These are phyloP conservation scores for Fusarium subglutinans DNA, from an alignment of 2,329 filamentous ascomycete genomes.

Conservation along the genomic window DNA sequence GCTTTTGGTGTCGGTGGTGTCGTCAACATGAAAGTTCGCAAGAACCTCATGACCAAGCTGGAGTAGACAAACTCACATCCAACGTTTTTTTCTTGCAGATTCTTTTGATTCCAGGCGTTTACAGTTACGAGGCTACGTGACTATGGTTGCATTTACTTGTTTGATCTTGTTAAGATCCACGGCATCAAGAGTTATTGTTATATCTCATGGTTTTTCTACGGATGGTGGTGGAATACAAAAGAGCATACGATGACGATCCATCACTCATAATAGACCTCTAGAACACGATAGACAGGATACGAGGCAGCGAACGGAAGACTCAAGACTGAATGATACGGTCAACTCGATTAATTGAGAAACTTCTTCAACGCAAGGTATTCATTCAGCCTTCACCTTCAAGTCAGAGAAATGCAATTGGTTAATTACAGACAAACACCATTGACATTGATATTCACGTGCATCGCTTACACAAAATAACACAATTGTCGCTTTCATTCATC, in stretches of 20 bases:
- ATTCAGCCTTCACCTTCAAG: not conserved
- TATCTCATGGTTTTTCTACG: constrained; percentile 5
- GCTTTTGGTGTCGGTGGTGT: constrained; percentile 91
- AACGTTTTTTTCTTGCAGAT: not conserved
- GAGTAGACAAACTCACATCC: constrained; percentile 42
- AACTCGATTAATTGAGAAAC: not conserved
- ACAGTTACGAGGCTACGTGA: constrained; percentile 4
- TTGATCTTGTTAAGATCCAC: constrained; percentile 6
- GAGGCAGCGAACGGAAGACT: not conserved
- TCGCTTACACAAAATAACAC: constrained; percentile 3
- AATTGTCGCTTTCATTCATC: constrained; percentile 41
- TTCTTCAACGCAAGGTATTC: not conserved
- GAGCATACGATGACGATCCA: constrained; percentile 15
- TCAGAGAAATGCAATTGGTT: not conserved
- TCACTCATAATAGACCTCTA: constrained; percentile 22
- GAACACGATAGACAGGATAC: constrained; percentile 18
- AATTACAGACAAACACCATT: not conserved
- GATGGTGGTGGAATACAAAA: constrained; percentile 7
- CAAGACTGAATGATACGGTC: not conserved
- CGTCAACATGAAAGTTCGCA: constrained; percentile 79
- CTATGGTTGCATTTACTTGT: constrained; percentile 10
- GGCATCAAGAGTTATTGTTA: constrained; percentile 2
- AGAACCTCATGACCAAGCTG: constrained; percentile 71
- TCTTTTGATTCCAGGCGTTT: constrained; percentile 15
- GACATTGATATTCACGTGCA: not conserved